phyloP scores from a whole-genome alignment of 441 rosid species.

The Populus hybrid region DNA sequence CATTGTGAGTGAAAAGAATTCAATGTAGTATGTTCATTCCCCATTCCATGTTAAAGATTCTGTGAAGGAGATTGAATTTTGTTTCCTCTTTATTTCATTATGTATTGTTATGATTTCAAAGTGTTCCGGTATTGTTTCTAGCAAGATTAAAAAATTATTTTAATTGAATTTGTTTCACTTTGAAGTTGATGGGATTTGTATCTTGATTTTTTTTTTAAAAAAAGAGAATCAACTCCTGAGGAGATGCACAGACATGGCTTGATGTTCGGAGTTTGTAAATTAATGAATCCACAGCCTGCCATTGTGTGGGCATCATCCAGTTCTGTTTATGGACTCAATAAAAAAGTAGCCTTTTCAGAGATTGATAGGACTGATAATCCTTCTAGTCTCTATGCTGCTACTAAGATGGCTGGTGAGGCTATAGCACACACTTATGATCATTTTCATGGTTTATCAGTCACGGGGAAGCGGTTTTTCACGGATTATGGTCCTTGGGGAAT shows the following conservation, averaged over 20 bases:
- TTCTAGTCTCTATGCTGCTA: slow-evolving; percentile 39
- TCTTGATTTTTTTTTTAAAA: no score
- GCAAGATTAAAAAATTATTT: neutral
- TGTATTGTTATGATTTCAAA: neutral
- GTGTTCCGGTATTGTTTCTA: neutral
- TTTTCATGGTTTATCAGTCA: slow-evolving; percentile 39
- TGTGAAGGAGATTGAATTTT: neutral
- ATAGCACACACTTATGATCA: slow-evolving; percentile 46
- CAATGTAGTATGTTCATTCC: neutral
- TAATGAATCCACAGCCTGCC: neutral
- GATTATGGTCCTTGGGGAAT: slow-evolving; percentile 51
- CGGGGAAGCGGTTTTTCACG: slow-evolving; percentile 42
- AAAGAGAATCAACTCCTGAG: neutral
- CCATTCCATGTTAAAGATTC: neutral
- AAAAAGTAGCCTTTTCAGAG: slow-evolving; percentile 22
- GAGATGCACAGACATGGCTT: neutral
- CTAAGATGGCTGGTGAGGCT: slow-evolving; percentile 44
- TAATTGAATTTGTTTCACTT: neutral
- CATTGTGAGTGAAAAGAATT: neutral
- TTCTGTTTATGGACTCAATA: no score
- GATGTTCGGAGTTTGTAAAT: slow-evolving; percentile 33
- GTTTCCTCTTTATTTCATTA: neutral
- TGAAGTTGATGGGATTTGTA: no score
- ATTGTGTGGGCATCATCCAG: no score
- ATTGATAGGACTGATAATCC: slow-evolving; percentile 37